Evolutionary conservation across 495 filamentous ascomycete species (phyloP), one percentile per base, ranked within the genome.

Genomic region (Articulospora tetracladia): DNA sequence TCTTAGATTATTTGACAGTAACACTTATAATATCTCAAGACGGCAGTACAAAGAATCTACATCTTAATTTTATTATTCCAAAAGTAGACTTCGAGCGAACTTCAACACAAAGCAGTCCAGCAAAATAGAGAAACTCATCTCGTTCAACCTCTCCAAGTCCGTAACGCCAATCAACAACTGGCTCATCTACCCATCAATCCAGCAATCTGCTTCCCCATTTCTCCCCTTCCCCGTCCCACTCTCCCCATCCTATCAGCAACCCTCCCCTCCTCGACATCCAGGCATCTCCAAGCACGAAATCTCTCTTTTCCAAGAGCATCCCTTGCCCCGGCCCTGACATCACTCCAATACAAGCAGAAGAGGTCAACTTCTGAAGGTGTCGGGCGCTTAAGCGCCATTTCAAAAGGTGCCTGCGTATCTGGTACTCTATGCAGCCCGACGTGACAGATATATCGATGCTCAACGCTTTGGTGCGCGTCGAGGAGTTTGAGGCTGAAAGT

Each of bases 341-440:
- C 59, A 27, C 70, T 73, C 58, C 73, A 64, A 61, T 72, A 77
- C 27, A 77, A 36, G 0, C 61, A 30, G 76, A 75, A 82, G 49
- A 79, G 76, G 57, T 82, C 79, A 0, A 78, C 30, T 60, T 82
- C 74, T 1, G 76, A 77, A 7, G 77, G 76, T 26, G 58, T 66
- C 0, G 78, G 79, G 3, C 77, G 66, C 28, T 58, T 61, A 22
- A 58, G n/a, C 15, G 76, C 57, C 1, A 70, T 66, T 2, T 69
- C 56, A 53, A 74, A 65, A 1, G 70, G 50, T 2, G 48, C 58
- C 61, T 75, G 72, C 28, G 61, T 66, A 1, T 61, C 15, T 1
- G 61, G 8, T n/a, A 44, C 61, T 20, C 69, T 68, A 56, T 77
- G 11, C 39, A 44, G 39, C 10, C 39, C 70, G 1, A 80, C 68